These are phyloP conservation scores for Kregervanrija fluxuum DNA, from an alignment of 805 yeast species.

Conservation along the genomic window DNA sequence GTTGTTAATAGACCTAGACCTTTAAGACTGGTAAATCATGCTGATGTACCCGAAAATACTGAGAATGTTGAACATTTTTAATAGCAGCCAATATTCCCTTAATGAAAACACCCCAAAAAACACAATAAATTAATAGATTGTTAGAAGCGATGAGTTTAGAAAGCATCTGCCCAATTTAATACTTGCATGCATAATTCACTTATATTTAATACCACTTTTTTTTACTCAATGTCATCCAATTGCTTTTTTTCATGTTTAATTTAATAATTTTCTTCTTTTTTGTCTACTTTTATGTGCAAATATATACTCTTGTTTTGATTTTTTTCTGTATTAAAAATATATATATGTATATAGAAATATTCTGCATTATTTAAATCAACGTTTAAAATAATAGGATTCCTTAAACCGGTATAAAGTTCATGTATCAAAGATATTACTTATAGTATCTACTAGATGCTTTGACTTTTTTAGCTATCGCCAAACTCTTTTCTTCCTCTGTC, in stretches of 20 bases:
- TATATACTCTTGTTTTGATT: no score
- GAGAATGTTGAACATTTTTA: not conserved
- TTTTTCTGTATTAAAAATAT: no score
- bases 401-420: no score
- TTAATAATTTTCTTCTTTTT: no score
- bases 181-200: not conserved
- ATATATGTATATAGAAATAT: no score
- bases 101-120: not conserved
- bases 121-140: not conserved
- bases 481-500: conserved; percentile 52
- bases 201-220: not conserved
- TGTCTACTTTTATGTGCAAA: no score
- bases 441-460: not conserved
- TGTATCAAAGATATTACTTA: not conserved
- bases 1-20: conserved; percentile 26
- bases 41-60: not conserved
- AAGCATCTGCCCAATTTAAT: not conserved
- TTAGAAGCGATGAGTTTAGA: not conserved
- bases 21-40: conserved; percentile 14
- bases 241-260: no score
- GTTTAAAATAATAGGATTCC: no score
- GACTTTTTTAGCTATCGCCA: conserved; percentile 10
- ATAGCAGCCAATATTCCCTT: not conserved
- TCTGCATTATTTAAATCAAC: no score
- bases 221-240: not conserved